Percentiles rank a stretch among this genome's conserved stretches.
These are phyloP conservation scores for Phlebopus sp. DNA, from an alignment of 1,284 basidiomycete genomes.

Conservation along the genomic window DNA sequence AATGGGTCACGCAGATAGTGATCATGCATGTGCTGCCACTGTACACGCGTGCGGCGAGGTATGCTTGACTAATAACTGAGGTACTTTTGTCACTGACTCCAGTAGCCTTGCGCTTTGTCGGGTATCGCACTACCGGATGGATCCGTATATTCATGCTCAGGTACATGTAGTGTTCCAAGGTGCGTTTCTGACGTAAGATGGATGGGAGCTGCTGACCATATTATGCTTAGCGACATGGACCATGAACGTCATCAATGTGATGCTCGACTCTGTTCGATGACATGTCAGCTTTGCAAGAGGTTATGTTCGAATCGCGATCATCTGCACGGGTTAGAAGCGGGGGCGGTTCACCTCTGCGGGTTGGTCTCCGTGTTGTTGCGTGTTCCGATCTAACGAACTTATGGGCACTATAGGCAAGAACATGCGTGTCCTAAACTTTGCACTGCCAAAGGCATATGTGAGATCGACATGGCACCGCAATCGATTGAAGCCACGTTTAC, in stretches of 20 bases:
- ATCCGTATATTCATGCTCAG: constrained; percentile 35
- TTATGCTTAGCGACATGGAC: constrained; percentile 30
- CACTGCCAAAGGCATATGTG: constrained; percentile 42
- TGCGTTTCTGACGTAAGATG: constrained; percentile 15
- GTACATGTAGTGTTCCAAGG: constrained; percentile 42
- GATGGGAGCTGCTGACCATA: not conserved
- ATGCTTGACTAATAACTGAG: constrained; percentile 4
- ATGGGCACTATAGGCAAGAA: constrained; percentile 35
- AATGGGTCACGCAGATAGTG: constrained; percentile 37
- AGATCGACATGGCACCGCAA: constrained; percentile 50
- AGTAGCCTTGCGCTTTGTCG: constrained; percentile 43
- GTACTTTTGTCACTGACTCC: not conserved
- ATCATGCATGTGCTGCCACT: constrained; percentile 47
- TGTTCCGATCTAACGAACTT: not conserved
- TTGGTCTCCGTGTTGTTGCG: constrained; percentile 24
- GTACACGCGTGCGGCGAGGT: constrained; percentile 51
- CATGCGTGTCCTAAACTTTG: constrained; percentile 45
- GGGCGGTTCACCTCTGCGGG: constrained; percentile 52
- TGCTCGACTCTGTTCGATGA: constrained; percentile 43
- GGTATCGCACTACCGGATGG: constrained; percentile 29
- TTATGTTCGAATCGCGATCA: constrained; percentile 45
- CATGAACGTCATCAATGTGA: constrained; percentile 49
- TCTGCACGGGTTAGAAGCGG: constrained; percentile 42
- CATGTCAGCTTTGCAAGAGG: constrained; percentile 48
- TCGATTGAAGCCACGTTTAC: constrained; percentile 52